Percentiles rank a stretch among this genome's conserved stretches.
Evolutionary conservation across 2,329 filamentous ascomycete genomes (phyloP).

Genomic region (Diplodia sapinea): DNA sequence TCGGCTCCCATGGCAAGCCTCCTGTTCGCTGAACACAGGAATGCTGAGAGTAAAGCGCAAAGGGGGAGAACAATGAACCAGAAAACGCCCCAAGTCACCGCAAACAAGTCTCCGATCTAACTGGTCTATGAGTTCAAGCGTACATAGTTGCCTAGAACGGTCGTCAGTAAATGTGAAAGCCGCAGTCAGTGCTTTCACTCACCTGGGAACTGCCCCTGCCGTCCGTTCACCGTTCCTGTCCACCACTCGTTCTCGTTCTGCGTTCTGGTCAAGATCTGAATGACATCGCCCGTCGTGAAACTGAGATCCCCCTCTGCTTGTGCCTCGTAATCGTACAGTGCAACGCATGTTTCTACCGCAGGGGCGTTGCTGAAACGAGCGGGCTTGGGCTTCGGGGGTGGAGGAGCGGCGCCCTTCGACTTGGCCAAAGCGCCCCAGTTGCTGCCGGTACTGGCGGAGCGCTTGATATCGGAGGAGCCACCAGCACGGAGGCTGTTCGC

Average conservation of each 20-base stretch:
- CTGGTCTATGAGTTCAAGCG: slow-evolving; percentile 43
- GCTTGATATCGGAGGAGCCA: slow-evolving; percentile 38
- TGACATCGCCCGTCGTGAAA: slow-evolving; percentile 85
- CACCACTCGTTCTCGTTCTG: slow-evolving; percentile 97
- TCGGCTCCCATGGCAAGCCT: slow-evolving; percentile 3
- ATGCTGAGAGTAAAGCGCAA: not conserved
- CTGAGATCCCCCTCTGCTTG: slow-evolving; percentile 93
- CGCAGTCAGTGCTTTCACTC: slow-evolving; percentile 44
- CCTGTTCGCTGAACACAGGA: not conserved
- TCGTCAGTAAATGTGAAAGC: slow-evolving; percentile 41
- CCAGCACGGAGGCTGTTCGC: slow-evolving; percentile 23
- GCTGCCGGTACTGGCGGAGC: slow-evolving; percentile 41
- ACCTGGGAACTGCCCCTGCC: slow-evolving; percentile 95
- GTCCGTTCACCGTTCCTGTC: slow-evolving; percentile 79
- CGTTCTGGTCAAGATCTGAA: slow-evolving; percentile 85
- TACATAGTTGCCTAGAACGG: slow-evolving; percentile 49
- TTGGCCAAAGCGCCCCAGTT: slow-evolving; percentile 54
- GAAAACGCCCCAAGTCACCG: not conserved
- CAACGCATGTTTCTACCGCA: slow-evolving; percentile 78
- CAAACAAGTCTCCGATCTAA: slow-evolving; percentile 12
- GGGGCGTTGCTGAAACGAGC: slow-evolving; percentile 70
- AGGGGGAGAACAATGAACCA: not conserved
- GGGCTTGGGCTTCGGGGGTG: slow-evolving; percentile 67
- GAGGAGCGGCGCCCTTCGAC: slow-evolving; percentile 56
- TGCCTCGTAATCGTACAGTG: slow-evolving; percentile 94